These are phyloP conservation scores for Rhizophagus sp. DNA, from an alignment of 192 early-diverging fungal genomes.

Conservation along the genomic window DNA sequence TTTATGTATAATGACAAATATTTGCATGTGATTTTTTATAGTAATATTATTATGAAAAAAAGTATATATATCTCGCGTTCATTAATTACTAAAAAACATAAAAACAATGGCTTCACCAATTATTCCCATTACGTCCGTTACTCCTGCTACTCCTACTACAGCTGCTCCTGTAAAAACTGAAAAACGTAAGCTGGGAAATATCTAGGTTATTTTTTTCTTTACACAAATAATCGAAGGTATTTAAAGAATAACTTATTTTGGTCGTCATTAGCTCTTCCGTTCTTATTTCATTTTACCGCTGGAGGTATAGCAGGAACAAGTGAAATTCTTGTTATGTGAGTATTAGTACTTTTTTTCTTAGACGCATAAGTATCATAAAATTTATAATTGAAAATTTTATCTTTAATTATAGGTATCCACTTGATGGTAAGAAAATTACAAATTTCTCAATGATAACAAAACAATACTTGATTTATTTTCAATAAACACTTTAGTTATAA, in stretches of 20 bases:
- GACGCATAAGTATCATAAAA: too few species aligned
- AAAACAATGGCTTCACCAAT: not conserved
- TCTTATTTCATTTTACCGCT: slow-evolving; percentile 76
- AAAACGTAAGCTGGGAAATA: not conserved
- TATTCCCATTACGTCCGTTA: not conserved
- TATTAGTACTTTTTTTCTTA: slow-evolving; percentile 46
- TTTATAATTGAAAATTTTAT: not conserved
- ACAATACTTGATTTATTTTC: not conserved
- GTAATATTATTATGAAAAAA: too few species aligned
- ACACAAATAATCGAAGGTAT: not conserved
- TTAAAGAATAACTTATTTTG: not conserved
- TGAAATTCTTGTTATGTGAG: slow-evolving; percentile 94
- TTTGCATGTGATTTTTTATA: not conserved
- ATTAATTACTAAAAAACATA: not conserved
- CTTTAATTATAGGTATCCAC: slow-evolving; percentile 7
- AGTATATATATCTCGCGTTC: too few species aligned
- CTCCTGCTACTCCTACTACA: not conserved
- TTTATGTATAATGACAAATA: not conserved
- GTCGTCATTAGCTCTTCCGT: slow-evolving; percentile 58
- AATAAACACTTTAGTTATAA: slow-evolving; percentile 63
- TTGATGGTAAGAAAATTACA: slow-evolving; percentile 9
- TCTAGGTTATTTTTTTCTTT: not conserved
- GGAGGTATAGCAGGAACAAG: slow-evolving; percentile 81
- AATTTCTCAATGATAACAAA: too few species aligned
- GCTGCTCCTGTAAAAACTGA: not conserved